Evolutionary conservation across 495 filamentous ascomycete species (phyloP).

Genomic region (Penicillium longicatenatum): DNA sequence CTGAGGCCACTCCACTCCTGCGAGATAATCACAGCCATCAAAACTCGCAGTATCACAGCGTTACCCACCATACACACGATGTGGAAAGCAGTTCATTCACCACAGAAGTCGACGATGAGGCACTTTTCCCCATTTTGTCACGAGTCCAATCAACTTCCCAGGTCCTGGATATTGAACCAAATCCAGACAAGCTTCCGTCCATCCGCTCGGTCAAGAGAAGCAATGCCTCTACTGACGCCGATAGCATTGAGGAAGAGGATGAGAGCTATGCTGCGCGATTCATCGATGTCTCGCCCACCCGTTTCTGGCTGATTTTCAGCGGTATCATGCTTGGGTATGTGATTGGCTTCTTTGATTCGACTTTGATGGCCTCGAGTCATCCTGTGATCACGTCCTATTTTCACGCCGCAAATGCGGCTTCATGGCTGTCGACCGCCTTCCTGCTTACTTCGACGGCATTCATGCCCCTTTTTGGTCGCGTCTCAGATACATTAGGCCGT

Average conservation of each 20-base stretch:
- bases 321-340: slow-evolving; percentile 50
- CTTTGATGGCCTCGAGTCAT: slow-evolving; percentile 80
- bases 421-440: slow-evolving; percentile 81
- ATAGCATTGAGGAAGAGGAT: slow-evolving; percentile 14
- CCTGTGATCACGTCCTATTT: slow-evolving; percentile 83
- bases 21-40: slow-evolving; percentile 7
- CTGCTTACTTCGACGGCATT: slow-evolving; percentile 75
- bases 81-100: slow-evolving; percentile 24
- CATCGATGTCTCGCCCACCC: slow-evolving; percentile 44
- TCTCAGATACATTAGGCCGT: slow-evolving; percentile 74
- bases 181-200: slow-evolving; percentile 29
- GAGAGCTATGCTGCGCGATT: slow-evolving; percentile 38
- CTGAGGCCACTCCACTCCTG: slow-evolving; percentile 26
- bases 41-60: slow-evolving; percentile 11
- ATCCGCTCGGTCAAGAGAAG: slow-evolving; percentile 14
- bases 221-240: slow-evolving; percentile 14
- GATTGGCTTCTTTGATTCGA: slow-evolving; percentile 69
- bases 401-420: slow-evolving; percentile 70
- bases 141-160: slow-evolving; percentile 36
- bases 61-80: slow-evolving; percentile 13
- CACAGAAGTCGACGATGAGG: slow-evolving; percentile 24
- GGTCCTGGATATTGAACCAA: slow-evolving; percentile 34
- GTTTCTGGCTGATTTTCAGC: slow-evolving; percentile 57
- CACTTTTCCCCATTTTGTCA: slow-evolving; percentile 22
- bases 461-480: slow-evolving; percentile 69